phyloP scores from a whole-genome alignment of 495 filamentous ascomycete genomes.

The Coniosporium apollinis region DNA sequence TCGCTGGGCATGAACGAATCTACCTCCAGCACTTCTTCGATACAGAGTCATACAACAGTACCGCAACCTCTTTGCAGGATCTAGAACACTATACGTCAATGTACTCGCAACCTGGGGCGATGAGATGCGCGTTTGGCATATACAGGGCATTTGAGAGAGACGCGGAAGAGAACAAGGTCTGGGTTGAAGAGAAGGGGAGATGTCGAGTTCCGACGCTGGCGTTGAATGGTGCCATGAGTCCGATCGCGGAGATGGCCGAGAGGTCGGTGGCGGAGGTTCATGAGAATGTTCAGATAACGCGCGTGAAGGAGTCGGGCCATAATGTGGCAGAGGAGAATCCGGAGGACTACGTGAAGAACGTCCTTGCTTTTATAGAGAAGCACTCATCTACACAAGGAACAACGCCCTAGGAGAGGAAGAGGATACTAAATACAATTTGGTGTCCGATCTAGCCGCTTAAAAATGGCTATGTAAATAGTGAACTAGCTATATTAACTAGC shows the following conservation, averaged over 20 bases:
- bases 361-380: neutral
- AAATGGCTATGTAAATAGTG: too few relatives aligned
- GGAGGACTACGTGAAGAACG: slow-evolving; percentile 6
- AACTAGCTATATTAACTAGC: too few relatives aligned
- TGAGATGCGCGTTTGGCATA: slow-evolving; percentile 23
- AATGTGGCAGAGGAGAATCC: slow-evolving; percentile 10
- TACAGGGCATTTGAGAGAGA: slow-evolving; percentile 31
- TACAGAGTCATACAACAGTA: slow-evolving; percentile 20
- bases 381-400: too few relatives aligned
- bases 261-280: slow-evolving; percentile 3
- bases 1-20: slow-evolving; percentile 26
- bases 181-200: neutral
- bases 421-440: too few relatives aligned
- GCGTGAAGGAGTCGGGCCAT: slow-evolving; percentile 3
- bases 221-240: neutral
- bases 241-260: neutral
- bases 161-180: slow-evolving; percentile 19
- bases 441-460: too few relatives aligned
- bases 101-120: slow-evolving; percentile 26
- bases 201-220: neutral
- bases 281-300: slow-evolving; percentile 4
- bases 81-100: slow-evolving; percentile 24
- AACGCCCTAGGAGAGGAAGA: too few relatives aligned
- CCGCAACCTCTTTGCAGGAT: slow-evolving; percentile 19
- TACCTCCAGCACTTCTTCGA: slow-evolving; percentile 32